Percentiles rank a stretch among this genome's conserved stretches.
Evolutionary conservation across 1,284 basidiomycete species (phyloP).

Genomic region (Rhodotorula sp.): DNA sequence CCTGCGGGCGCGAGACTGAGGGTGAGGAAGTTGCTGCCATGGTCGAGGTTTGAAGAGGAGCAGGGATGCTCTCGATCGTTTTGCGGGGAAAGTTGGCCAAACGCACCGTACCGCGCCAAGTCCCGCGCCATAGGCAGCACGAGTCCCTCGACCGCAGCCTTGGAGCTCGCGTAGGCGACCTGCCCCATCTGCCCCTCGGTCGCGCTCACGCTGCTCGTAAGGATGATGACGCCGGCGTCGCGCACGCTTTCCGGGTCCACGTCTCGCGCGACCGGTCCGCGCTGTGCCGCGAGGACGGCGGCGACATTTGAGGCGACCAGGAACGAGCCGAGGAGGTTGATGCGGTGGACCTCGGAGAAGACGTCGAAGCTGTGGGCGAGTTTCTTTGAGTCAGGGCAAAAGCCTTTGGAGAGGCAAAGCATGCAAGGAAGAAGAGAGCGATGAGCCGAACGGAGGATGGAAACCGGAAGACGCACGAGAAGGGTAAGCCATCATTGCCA

Average conservation of each 20-base stretch:
- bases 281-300: constrained; percentile 44
- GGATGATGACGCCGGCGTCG: constrained; percentile 52
- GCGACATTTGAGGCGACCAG: constrained; percentile 51
- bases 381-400: background rate
- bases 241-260: constrained; percentile 19
- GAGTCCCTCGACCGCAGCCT: constrained; percentile 50
- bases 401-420: too few species aligned
- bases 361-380: constrained; percentile 25
- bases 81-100: too few species aligned
- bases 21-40: background rate
- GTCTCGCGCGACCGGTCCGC: constrained; percentile 7
- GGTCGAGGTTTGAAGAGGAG: background rate
- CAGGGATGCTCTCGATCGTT: too few species aligned
- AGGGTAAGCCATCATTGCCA: constrained; percentile 47
- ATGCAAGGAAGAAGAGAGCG: background rate
- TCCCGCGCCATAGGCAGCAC: constrained; percentile 52
- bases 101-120: constrained; percentile 49
- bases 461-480: constrained; percentile 31
- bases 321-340: constrained; percentile 51
- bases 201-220: constrained; percentile 48
- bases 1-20: constrained; percentile 17
- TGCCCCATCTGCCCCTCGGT: constrained; percentile 49
- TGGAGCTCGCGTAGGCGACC: constrained; percentile 47
- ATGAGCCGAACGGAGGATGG: too few species aligned
- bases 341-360: constrained; percentile 48